phyloP scores from a whole-genome alignment of 768 basidiomycete species.

The Tulasnella sp. region DNA sequence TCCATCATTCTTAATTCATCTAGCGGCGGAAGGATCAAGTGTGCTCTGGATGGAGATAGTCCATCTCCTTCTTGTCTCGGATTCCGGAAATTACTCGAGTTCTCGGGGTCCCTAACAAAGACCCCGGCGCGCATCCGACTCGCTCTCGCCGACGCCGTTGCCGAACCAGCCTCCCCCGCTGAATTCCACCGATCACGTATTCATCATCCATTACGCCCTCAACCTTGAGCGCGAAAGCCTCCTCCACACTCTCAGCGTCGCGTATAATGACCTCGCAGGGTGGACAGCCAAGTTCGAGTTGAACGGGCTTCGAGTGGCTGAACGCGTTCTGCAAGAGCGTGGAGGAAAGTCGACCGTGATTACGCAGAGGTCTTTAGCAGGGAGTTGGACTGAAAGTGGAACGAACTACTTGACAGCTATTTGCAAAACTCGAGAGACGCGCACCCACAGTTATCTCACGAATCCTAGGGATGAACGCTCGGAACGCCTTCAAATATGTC shows the following conservation, averaged over 20 bases:
- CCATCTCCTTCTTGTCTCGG: too few species aligned
- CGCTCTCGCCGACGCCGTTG: constrained; percentile 52
- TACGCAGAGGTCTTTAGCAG: constrained; percentile 45
- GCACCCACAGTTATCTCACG: too few species aligned
- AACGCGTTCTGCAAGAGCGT: constrained; percentile 45
- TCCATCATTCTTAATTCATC: too few species aligned
- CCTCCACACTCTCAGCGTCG: constrained; percentile 66
- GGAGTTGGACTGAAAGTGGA: constrained; percentile 55
- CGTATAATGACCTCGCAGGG: constrained; percentile 80
- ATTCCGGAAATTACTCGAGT: background rate
- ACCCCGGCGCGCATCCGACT: constrained; percentile 78
- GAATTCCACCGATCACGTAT: too few species aligned
- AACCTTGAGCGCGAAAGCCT: constrained; percentile 88
- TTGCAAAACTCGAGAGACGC: too few species aligned
- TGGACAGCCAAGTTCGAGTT: constrained; percentile 74
- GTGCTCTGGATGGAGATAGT: too few species aligned
- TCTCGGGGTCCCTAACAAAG: constrained; percentile 74
- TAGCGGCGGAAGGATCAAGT: too few species aligned
- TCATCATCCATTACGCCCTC: constrained; percentile 83
- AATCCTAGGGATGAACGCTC: too few species aligned
- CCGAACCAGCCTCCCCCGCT: constrained; percentile 27
- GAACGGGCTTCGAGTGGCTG: constrained; percentile 74
- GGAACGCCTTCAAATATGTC: too few species aligned
- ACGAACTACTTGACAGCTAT: too few species aligned
- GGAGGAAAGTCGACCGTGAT: constrained; percentile 45